Conservation (phyloP, 2,329 filamentous ascomycete species). For the Thyridium curvatum region DNA sequence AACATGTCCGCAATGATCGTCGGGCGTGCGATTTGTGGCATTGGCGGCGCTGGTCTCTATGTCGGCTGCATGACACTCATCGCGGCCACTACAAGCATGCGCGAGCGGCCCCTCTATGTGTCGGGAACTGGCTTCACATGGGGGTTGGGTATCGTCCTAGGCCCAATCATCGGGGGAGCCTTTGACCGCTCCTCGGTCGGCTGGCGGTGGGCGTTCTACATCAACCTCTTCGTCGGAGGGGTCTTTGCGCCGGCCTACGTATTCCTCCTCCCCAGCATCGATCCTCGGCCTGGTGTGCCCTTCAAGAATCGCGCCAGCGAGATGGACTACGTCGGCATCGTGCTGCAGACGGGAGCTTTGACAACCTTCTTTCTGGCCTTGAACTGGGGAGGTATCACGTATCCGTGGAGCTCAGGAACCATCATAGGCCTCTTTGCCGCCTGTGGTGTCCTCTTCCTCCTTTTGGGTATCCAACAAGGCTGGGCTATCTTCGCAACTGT, state of each 20-base stretch:
- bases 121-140: conserved; percentile 23
- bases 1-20: conserved; percentile 12
- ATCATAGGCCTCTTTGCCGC: conserved; percentile 10
- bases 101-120: conserved; percentile 5
- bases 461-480: conserved; percentile 39
- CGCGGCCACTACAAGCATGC: conserved; percentile 1
- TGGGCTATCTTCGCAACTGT: conserved; percentile 32
- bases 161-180: conserved; percentile 20
- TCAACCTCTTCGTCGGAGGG: conserved; percentile 39
- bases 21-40: conserved; percentile 12
- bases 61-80: conserved; percentile 5
- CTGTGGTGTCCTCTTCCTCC: conserved; percentile 25
- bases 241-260: conserved; percentile 35
- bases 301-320: conserved; percentile 16
- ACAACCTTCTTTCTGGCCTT: conserved; percentile 39
- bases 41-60: conserved; percentile 9
- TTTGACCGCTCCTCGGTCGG: conserved; percentile 17
- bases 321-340: conserved; percentile 36
- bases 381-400: conserved; percentile 42
- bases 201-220: conserved; percentile 39
- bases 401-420: conserved; percentile 31
- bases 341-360: conserved; percentile 33
- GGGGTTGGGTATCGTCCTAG: conserved; percentile 38
- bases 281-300: conserved; percentile 10
- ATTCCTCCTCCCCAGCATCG: conserved; percentile 26